Percentiles rank a stretch among this genome's conserved stretches.
Evolutionary conservation across 1,284 basidiomycete genomes (phyloP).

Genomic region (Quambalaria eucalypti): DNA sequence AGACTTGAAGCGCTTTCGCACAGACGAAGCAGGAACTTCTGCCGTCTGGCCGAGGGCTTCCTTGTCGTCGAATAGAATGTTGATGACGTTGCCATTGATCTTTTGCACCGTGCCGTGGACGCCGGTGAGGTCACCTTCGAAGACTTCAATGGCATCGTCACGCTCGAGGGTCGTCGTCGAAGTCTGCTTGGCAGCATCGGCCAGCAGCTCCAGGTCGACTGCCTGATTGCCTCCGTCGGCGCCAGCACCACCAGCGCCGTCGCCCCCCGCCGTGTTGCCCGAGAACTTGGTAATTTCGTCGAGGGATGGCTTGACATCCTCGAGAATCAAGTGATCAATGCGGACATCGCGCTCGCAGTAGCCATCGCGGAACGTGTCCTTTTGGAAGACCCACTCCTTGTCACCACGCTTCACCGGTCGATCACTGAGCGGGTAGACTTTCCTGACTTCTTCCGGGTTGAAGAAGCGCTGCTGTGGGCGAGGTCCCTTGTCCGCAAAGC

Average conservation of each 20-base stretch:
- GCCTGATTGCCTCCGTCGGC: constrained; percentile 20
- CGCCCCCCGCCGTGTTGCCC: constrained; percentile 47
- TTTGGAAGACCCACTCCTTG: constrained; percentile 58
- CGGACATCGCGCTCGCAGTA: constrained; percentile 96
- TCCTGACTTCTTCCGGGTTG: constrained; percentile 84
- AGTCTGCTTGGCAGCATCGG: constrained; percentile 75
- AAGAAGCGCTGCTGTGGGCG: constrained; percentile 86
- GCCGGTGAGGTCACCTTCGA: constrained; percentile 90
- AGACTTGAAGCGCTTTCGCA: constrained; percentile 87
- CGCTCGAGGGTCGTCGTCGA: constrained; percentile 85
- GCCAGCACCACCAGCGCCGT: constrained; percentile 5
- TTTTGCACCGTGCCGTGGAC: constrained; percentile 84
- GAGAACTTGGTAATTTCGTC: constrained; percentile 92
- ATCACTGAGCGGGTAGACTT: constrained; percentile 69
- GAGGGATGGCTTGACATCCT: constrained; percentile 86
- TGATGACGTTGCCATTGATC: constrained; percentile 76
- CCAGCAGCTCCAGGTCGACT: constrained; percentile 71
- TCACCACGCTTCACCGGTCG: constrained; percentile 50
- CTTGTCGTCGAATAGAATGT: constrained; percentile 53
- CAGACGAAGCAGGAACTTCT: constrained; percentile 77
- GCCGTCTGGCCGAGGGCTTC: constrained; percentile 63
- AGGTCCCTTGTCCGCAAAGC: constrained; percentile 50
- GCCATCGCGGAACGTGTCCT: constrained; percentile 86
- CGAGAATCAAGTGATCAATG: constrained; percentile 66
- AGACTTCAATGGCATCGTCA: constrained; percentile 93